Evolutionary conservation across 2,329 filamentous ascomycete genomes (phyloP).

Genomic region (Simplicillium aogashimaense): DNA sequence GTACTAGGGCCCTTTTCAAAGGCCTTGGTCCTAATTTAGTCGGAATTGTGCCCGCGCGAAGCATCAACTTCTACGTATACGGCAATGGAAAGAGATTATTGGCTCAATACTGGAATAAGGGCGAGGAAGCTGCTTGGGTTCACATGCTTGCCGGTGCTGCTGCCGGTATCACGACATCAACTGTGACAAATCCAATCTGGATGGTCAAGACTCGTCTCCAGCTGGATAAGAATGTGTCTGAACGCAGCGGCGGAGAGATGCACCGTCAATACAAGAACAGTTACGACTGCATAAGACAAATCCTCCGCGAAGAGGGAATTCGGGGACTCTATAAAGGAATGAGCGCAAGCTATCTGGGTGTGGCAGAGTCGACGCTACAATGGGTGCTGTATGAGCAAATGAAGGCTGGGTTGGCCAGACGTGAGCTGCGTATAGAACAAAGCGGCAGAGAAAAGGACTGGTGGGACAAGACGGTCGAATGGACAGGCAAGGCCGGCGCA

Average conservation of each 20-base stretch:
- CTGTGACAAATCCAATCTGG: slow-evolving; percentile 94
- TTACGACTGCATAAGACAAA: slow-evolving; percentile 77
- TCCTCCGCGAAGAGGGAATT: slow-evolving; percentile 70
- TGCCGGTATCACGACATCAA: slow-evolving; percentile 78
- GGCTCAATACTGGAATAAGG: slow-evolving; percentile 62
- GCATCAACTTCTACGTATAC: slow-evolving; percentile 91
- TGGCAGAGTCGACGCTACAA: slow-evolving; percentile 82
- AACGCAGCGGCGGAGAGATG: slow-evolving; percentile 40
- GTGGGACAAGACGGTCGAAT: slow-evolving; percentile 68
- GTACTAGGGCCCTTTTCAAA: slow-evolving; percentile 83
- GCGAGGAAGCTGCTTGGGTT: slow-evolving; percentile 61
- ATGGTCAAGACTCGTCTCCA: slow-evolving; percentile 89
- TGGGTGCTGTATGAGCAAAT: slow-evolving; percentile 93
- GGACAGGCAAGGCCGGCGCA: slow-evolving; percentile 68
- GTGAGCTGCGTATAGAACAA: slow-evolving; percentile 47
- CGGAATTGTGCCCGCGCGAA: slow-evolving; percentile 79
- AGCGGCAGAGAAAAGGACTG: slow-evolving; percentile 53
- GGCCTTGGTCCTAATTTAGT: slow-evolving; percentile 84
- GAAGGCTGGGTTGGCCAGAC: slow-evolving; percentile 60
- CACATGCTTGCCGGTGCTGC: slow-evolving; percentile 67
- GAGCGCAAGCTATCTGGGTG: slow-evolving; percentile 83
- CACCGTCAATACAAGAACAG: slow-evolving; percentile 75
- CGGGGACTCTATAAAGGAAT: slow-evolving; percentile 80
- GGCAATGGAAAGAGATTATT: slow-evolving; percentile 83
- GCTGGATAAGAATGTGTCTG: slow-evolving; percentile 75